phyloP scores from a whole-genome alignment of 257 asterid genomes.

The Thymus quinquecostatus region DNA sequence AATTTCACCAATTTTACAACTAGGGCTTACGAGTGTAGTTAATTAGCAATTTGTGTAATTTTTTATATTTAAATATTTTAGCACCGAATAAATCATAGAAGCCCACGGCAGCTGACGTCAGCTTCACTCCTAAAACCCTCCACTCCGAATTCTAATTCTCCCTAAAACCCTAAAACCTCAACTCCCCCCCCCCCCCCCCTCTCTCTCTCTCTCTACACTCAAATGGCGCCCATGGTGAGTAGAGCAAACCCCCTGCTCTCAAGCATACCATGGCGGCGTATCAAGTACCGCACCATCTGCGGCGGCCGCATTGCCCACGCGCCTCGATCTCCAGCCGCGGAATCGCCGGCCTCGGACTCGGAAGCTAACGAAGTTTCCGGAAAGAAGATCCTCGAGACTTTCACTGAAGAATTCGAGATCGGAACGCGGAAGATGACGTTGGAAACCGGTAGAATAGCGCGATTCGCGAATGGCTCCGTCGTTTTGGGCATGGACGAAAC shows the following conservation, averaged over 20 bases:
- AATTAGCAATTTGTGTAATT: too few relatives aligned
- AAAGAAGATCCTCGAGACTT: slow-evolving; percentile 69
- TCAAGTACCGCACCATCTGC: slow-evolving; percentile 61
- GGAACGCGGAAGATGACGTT: slow-evolving; percentile 65
- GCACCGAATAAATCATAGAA: too few relatives aligned
- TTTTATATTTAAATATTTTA: too few relatives aligned
- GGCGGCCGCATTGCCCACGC: slow-evolving; percentile 65
- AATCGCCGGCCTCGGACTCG: slow-evolving; percentile 37
- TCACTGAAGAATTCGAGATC: slow-evolving; percentile 79
- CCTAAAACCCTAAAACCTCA: slow-evolving; percentile 37
- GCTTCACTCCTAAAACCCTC: slow-evolving; percentile 27
- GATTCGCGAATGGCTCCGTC: slow-evolving; percentile 88
- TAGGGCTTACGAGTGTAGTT: too few relatives aligned
- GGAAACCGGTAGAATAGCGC: slow-evolving; percentile 90
- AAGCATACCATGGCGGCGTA: slow-evolving; percentile 62
- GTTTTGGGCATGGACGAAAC: slow-evolving; percentile 91
- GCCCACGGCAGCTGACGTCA: slow-evolving; percentile 27
- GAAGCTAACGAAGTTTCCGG: slow-evolving; percentile 49
- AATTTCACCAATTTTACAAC: too few relatives aligned
- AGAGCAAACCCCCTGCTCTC: slow-evolving; percentile 72
- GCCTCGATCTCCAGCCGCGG: slow-evolving; percentile 44
- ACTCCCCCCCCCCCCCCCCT: too few relatives aligned
- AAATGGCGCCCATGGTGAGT: slow-evolving; percentile 64
- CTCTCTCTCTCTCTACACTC: not conserved
- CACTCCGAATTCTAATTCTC: not conserved